Percentiles rank a stretch among this genome's conserved stretches.
Conservation (phyloP, 495 filamentous ascomycete species). For the Aspergillus hancockii region DNA sequence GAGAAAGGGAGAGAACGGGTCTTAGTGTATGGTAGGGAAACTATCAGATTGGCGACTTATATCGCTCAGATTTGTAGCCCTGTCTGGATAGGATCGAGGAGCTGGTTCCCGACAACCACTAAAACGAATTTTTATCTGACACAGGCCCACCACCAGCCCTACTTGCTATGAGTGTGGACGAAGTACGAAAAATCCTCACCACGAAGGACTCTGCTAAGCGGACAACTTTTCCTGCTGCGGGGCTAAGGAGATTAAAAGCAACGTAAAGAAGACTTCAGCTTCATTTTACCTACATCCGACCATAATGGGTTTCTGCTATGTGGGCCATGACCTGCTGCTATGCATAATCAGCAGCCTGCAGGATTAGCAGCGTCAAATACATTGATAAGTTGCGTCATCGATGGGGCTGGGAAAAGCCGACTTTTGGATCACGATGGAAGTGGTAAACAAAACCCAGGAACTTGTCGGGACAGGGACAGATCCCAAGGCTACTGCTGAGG, state of each 20-base stretch:
- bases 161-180: background rate
- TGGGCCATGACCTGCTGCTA: background rate
- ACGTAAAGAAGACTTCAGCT: background rate
- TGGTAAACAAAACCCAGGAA: background rate
- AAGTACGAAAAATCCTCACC: background rate
- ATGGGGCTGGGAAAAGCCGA: background rate
- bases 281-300: background rate
- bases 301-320: background rate
- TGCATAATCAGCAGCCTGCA: slow-evolving; percentile 1
- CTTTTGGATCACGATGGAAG: background rate
- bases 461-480: background rate
- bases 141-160: slow-evolving; percentile 1
- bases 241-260: background rate
- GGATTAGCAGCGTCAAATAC: slow-evolving; percentile 2
- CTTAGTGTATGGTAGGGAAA: background rate
- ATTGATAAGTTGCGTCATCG: slow-evolving; percentile 4
- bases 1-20: background rate
- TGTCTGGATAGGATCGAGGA: background rate
- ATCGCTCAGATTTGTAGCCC: background rate
- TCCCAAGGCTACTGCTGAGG: background rate
- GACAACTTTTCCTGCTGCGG: background rate
- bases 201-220: background rate
- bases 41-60: background rate
- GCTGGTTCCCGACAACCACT: background rate
- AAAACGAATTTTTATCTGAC: background rate